phyloP scores from a whole-genome alignment of 2,329 filamentous ascomycete genomes.

The Capronia coronata region DNA sequence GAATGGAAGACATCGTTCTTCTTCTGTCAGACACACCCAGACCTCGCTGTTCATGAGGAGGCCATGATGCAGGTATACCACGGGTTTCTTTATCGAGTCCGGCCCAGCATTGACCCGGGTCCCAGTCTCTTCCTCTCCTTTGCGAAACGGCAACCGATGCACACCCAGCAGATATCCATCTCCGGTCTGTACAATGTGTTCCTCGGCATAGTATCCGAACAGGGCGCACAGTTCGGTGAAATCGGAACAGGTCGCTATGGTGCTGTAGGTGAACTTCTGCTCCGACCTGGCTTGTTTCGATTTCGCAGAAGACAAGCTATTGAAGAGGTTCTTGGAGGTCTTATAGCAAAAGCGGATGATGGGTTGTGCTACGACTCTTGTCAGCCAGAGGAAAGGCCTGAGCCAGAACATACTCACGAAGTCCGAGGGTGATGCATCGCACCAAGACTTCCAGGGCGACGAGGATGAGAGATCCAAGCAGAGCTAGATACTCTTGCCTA shows the following conservation, averaged over 20 bases:
- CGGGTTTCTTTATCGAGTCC: conserved; percentile 66
- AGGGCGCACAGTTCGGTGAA: conserved; percentile 90
- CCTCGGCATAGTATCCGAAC: conserved; percentile 88
- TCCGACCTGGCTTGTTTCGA: conserved; percentile 61
- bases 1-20: conserved; percentile 79
- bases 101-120: conserved; percentile 66
- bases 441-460: conserved; percentile 77
- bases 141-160: conserved; percentile 76
- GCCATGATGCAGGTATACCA: conserved; percentile 91
- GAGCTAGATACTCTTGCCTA: conserved; percentile 79
- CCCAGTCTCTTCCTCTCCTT: conserved; percentile 48
- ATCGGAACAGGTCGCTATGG: conserved; percentile 78
- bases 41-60: conserved; percentile 98
- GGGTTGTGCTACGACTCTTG: conserved; percentile 55
- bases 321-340: conserved; percentile 75
- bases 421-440: conserved; percentile 75
- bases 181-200: conserved; percentile 89
- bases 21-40: conserved; percentile 88
- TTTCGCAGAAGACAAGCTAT: conserved; percentile 64
- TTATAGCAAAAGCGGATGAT: conserved; percentile 78
- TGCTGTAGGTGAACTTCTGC: conserved; percentile 64
- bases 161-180: conserved; percentile 90
- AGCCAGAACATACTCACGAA: conserved; percentile 55
- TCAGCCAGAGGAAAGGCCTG: conserved; percentile 14
- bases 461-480: conserved; percentile 75